Evolutionary conservation across 306 rosid species (phyloP).

Genomic region (Cicer bijugum): DNA sequence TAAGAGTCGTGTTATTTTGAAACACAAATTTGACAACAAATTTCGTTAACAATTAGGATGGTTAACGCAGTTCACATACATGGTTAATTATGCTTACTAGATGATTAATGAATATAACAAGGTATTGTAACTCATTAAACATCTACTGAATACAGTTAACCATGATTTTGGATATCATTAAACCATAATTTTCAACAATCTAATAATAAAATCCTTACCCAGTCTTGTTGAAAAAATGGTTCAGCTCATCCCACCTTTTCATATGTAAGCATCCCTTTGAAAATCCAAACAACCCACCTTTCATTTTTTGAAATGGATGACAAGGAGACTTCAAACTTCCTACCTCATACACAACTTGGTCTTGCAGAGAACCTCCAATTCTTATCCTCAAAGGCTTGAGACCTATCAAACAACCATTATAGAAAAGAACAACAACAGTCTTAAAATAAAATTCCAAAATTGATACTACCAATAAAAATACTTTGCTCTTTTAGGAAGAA

Average conservation of each 20-base stretch:
- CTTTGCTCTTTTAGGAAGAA: constrained; percentile 13
- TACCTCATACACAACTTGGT: constrained; percentile 75
- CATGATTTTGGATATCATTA: too few relatives aligned
- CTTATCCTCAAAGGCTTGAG: constrained; percentile 88
- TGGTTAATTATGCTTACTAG: too few relatives aligned
- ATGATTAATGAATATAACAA: too few relatives aligned
- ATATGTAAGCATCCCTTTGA: constrained; percentile 87
- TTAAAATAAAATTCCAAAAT: constrained; percentile 33
- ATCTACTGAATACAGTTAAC: too few relatives aligned
- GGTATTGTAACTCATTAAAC: too few relatives aligned
- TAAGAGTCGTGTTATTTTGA: too few relatives aligned
- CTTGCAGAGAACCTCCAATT: constrained; percentile 96
- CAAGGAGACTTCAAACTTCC: constrained; percentile 73
- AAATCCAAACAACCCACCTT: constrained; percentile 77
- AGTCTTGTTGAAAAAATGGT: constrained; percentile 71
- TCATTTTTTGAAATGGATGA: constrained; percentile 74
- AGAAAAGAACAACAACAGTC: constrained; percentile 41
- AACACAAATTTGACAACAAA: too few relatives aligned
- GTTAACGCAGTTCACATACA: too few relatives aligned
- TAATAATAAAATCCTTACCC: constrained; percentile 64
- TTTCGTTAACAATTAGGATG: too few relatives aligned
- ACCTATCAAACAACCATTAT: constrained; percentile 63
- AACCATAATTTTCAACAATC: background rate
- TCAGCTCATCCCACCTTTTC: constrained; percentile 94
- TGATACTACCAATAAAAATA: constrained; percentile 16